Evolutionary conservation across 2,329 filamentous ascomycete genomes (phyloP), one percentile per base, ranked within the genome.

Genomic region (Claviceps digitariae): DNA sequence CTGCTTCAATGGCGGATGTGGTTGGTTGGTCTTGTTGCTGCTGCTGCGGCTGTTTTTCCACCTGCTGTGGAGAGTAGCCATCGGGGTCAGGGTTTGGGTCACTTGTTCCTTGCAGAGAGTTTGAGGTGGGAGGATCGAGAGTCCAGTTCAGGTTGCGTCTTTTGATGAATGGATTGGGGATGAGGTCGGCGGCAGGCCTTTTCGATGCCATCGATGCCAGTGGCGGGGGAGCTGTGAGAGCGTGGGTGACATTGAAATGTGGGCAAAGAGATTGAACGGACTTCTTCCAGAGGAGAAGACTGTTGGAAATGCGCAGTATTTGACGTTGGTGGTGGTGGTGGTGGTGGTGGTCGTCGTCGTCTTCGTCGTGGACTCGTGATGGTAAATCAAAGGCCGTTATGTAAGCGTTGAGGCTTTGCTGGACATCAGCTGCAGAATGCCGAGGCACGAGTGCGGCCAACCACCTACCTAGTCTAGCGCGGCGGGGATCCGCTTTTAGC

Each of bases 111-210:
- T 23, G 20, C 2, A 10, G 9, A 15, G 21, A 15, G 4, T 46
- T 27, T 46, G 43, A 17, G 2, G 1, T 12, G 1, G 55, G 59
- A 23, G 61, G 52, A 15, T 65, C 59, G 12, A 74, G 58, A 6
- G 63, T 68, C 73, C 73, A 76, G 58, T 67, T 57, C 6, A 74
- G 64, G 55, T 76, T 75, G 23, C 64, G 64, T 56, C 69, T 73
- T 61, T 76, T 76, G 56, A 74, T 68, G 55, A 74, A 71, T 0
- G 73, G 72, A 50, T 75, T 75, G 2, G 67, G 56, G 9, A 74
- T 69, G 50, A 75, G 59, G 23, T 60, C 57, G 2, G 59, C 55
- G 1, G 65, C 67, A 27, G 54, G 53, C 9, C 25, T 36, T 45
- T 56, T 54, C 20, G 50, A 29, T 23, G 49, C 47, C 43, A 54